Percentiles rank a stretch among this genome's conserved stretches.
Evolutionary conservation across 768 basidiomycete genomes (phyloP).

Genomic region (Boletus barrowsii): DNA sequence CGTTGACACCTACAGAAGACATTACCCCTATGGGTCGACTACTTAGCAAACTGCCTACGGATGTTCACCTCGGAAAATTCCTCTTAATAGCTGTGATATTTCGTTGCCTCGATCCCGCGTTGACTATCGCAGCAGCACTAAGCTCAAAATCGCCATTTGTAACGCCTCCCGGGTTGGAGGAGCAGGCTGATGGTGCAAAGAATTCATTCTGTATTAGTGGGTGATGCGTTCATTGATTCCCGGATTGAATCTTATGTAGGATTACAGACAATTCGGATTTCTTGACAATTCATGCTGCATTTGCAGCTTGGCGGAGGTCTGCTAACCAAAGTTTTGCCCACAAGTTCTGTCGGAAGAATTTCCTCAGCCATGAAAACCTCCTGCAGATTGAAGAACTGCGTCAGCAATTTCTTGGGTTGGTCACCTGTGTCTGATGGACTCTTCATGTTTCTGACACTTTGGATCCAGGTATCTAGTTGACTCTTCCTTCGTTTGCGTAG

Average conservation of each 20-base stretch:
- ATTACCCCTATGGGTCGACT: slow-evolving; percentile 93
- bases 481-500: slow-evolving; percentile 75
- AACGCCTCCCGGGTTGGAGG: slow-evolving; percentile 82
- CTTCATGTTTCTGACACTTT: slow-evolving; percentile 1
- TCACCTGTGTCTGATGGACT: not conserved
- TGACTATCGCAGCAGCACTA: slow-evolving; percentile 91
- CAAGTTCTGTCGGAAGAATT: slow-evolving; percentile 79
- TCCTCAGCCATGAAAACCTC: slow-evolving; percentile 86
- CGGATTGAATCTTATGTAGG: not conserved
- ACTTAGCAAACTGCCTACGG: slow-evolving; percentile 88
- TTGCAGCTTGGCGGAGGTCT: slow-evolving; percentile 78
- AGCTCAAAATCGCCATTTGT: slow-evolving; percentile 94
- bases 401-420: slow-evolving; percentile 79
- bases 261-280: slow-evolving; percentile 88
- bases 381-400: slow-evolving; percentile 96
- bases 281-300: slow-evolving; percentile 88
- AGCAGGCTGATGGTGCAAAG: slow-evolving; percentile 84
- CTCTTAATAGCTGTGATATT: slow-evolving; percentile 81
- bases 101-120: slow-evolving; percentile 90
- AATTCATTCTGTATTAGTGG: slow-evolving; percentile 70
- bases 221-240: slow-evolving; percentile 19
- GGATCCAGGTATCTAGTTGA: slow-evolving; percentile 76
- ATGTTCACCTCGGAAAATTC: slow-evolving; percentile 95
- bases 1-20: slow-evolving; percentile 80
- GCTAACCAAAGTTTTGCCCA: slow-evolving; percentile 58